Base-by-base conservation (phyloP, 371 early-diverging fungal genomes). In the Circinella minor region DNA sequence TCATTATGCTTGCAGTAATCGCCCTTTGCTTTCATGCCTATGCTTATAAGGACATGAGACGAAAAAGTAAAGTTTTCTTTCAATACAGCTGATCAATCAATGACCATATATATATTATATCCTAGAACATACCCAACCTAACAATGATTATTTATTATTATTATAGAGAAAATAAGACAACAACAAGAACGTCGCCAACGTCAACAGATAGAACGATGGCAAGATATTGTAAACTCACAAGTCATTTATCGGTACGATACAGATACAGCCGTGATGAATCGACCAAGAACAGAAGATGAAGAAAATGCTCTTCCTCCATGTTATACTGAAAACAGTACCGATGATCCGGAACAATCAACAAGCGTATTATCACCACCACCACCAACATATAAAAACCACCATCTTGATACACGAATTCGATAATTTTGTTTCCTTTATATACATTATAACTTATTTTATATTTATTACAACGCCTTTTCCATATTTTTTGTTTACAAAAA, bases 101-200 rank as follows among this genome's bases (percentile, higher is more conserved):
- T 15, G 47, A 1, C 3, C 1, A 9, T 47, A 47, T 47, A 47
- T 47, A 11, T 15, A 15, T 47, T 11, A 11, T 47, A 47, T 47
- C 15, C 11, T 47, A 11, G 15, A 47, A 47, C 47, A 27, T 27
- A 27, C 27, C 27, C 27, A 27, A 27, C 27, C 27, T 27, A 27
- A 47, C 47, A 47, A 47, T 47, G 15, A 47, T 47, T 47, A 11
- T 47, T 47, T 3, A 15, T 4, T 37, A 0, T 17, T 14, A 37
- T n/a, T 9, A 17, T 15, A 63, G 63, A 63, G n/a, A 63, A 20
- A 63, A 43, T 48, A 48, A 63, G 47, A 27, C 17, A 63, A 48
- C 34, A 47, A 49, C 27, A 48, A 39, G 43, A 57, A 57, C 34
- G 36, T 0, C 57, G 57, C 1, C 57, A 57, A n/a, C 57, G 57